A percentile compares a stretch with the other conserved stretches of the same genome.
These are phyloP conservation scores for Corchorus olitorius DNA, from an alignment of 345 rosid species.

Conservation along the genomic window DNA sequence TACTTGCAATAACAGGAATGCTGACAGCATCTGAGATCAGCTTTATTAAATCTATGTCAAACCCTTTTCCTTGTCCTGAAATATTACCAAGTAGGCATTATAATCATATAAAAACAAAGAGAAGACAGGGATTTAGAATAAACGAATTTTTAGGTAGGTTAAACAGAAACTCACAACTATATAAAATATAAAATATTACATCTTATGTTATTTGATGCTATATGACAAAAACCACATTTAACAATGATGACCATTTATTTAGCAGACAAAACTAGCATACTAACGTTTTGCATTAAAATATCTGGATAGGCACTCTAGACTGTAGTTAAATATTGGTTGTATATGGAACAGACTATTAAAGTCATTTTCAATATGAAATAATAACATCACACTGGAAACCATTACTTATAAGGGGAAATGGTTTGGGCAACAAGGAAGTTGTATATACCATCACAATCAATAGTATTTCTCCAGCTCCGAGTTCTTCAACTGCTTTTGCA, in stretches of 20 bases:
- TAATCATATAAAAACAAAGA: not conserved
- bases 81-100: not conserved
- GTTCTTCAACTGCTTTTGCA: slow-evolving; percentile 90
- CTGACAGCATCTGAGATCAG: slow-evolving; percentile 86
- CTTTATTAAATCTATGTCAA: slow-evolving; percentile 71
- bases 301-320: not conserved
- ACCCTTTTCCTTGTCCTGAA: slow-evolving; percentile 97
- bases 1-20: slow-evolving; percentile 97
- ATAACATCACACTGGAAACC: not conserved
- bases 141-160: too few species aligned
- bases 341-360: not conserved
- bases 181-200: too few species aligned
- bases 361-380: not conserved
- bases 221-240: not conserved
- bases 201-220: not conserved
- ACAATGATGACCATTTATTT: not conserved
- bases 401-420: not conserved
- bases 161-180: too few species aligned
- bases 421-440: not conserved
- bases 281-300: too few species aligned
- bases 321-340: not conserved
- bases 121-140: not conserved
- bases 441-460: slow-evolving; percentile 85
- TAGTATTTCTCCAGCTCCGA: slow-evolving; percentile 96
- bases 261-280: not conserved